Evolutionary conservation across 2,329 filamentous ascomycete species (phyloP), one percentile per base, ranked within the genome.

Genomic region (Malbranchea cinnamomea): DNA sequence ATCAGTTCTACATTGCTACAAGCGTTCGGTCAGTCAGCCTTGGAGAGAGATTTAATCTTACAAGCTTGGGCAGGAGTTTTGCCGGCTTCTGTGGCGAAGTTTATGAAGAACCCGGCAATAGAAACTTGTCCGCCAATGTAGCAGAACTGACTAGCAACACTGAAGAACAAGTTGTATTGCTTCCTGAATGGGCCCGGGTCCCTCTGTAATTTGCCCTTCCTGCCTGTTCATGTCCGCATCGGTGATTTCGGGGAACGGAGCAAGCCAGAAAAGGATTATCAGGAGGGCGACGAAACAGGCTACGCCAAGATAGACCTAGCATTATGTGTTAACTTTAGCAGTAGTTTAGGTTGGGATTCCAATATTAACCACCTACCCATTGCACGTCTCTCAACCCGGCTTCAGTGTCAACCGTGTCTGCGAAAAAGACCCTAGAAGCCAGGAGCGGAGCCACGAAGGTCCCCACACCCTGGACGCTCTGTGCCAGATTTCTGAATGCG

Each of bases 291-390:
- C 68, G 35, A 76, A 75, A 38, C 58, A 57, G 2, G 70, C 71
- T 18, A 75, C 71, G 4, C 66, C 70, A 2, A 76, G 59, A 41
- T 77, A 77, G 2, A 68, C 65, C n/a, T n/a, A n/a, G n/a, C n/a
- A n/a, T n/a, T n/a, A n/a, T n/a, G n/a, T n/a, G n/a, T n/a, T n/a
- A n/a, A n/a, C n/a, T n/a, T n/a, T n/a, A n/a, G n/a, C n/a, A n/a
- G n/a, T n/a, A n/a, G n/a, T n/a, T n/a, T n/a, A n/a, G n/a, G n/a
- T n/a, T n/a, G n/a, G n/a, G n/a, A n/a, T n/a, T n/a, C n/a, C n/a
- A n/a, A n/a, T n/a, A n/a, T n/a, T n/a, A n/a, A n/a, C n/a, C n/a
- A n/a, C n/a, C n/a, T n/a, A n/a, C n/a, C 68, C 69, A 76, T 45
- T 76, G 71, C 6, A 75, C 71, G 31, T 67, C 74, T 39, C 59